Evolutionary conservation across 345 rosid genomes (phyloP), one percentile per base, ranked within the genome.

Genomic region (Brassica incana): DNA sequence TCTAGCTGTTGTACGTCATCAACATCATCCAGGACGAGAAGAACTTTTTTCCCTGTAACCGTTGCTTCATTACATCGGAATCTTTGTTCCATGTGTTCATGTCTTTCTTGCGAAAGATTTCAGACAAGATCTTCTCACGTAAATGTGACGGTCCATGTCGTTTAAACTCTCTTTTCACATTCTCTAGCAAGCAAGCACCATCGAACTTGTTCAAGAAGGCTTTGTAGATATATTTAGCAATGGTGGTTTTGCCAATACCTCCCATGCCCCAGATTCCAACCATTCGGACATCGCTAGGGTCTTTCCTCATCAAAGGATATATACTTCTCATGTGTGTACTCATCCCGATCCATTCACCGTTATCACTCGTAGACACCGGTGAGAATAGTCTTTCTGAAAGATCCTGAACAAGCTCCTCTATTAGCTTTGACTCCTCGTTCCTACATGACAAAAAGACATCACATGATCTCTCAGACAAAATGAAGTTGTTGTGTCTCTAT

Each of bases 201-300:
- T 87, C 78, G 54, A 87, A 90, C 32, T 74, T 4, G 15, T 5
- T 56, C 6, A 80, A 79, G 18, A 84, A 72, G 25, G 54, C 4
- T 56, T 82, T 79, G 59, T 65, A 84, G 3, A 86, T 52, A 29
- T 75, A 81, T 65, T 74, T 76, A 11, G 95, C 88, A 3, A 87
- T 71, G 20, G 90, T 84, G 16, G 89, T 89, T 71, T 87, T 89
- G 0, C 93, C 93, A 5, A 84, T 79, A 3, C 93, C 90, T 14
- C 86, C 85, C 82, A 84, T 83, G 1, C 90, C 91, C 79, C 81
- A 78, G 12, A 88, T 75, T 8, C 90, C 90, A 9, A 84, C 8
- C 59, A 76, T 75, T 14, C 50, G 76, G 25, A 81, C 71, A 70
- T 81, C 85, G 4, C 6, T 8, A 5, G 40, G 18, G 0, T 40